phyloP scores from a whole-genome alignment of 1,284 basidiomycete genomes.

The Termitomyces sp. region DNA sequence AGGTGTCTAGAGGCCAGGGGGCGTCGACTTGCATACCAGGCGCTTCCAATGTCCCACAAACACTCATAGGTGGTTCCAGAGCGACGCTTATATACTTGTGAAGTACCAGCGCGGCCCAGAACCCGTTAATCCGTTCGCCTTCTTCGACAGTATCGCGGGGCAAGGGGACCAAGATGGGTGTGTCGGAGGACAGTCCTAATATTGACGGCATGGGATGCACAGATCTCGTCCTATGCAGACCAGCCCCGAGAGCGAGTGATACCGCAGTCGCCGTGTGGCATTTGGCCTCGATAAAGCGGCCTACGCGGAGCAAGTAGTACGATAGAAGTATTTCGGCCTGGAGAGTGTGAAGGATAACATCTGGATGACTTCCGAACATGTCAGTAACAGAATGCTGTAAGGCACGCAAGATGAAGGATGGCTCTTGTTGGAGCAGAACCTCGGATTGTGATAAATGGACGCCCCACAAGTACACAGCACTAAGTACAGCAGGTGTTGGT shows the following conservation, averaged over 20 bases:
- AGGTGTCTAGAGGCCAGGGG: constrained; percentile 51
- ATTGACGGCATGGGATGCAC: constrained; percentile 25
- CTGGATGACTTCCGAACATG: constrained; percentile 33
- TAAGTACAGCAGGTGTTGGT: constrained; percentile 44
- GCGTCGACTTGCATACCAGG: constrained; percentile 48
- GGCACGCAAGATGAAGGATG: constrained; percentile 36
- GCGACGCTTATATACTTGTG: constrained; percentile 49
- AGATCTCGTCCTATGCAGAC: constrained; percentile 38
- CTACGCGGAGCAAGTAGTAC: constrained; percentile 48
- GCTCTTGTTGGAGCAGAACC: constrained; percentile 30
- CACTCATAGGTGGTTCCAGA: constrained; percentile 37
- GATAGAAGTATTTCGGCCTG: constrained; percentile 54
- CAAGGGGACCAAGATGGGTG: constrained; percentile 25
- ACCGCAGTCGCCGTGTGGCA: constrained; percentile 35
- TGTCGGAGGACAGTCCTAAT: constrained; percentile 29
- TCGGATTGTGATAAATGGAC: constrained; percentile 37
- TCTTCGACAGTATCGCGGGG: constrained; percentile 41
- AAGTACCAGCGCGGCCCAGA: constrained; percentile 50
- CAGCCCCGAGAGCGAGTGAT: constrained; percentile 34
- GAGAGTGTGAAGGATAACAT: constrained; percentile 44
- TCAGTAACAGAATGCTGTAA: constrained; percentile 37
- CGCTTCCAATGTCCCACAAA: constrained; percentile 39
- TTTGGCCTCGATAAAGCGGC: constrained; percentile 41
- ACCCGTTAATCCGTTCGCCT: constrained; percentile 52
- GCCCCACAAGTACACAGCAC: constrained; percentile 46